phyloP scores from a whole-genome alignment of 441 rosid genomes.

The Syzygium malaccense region DNA sequence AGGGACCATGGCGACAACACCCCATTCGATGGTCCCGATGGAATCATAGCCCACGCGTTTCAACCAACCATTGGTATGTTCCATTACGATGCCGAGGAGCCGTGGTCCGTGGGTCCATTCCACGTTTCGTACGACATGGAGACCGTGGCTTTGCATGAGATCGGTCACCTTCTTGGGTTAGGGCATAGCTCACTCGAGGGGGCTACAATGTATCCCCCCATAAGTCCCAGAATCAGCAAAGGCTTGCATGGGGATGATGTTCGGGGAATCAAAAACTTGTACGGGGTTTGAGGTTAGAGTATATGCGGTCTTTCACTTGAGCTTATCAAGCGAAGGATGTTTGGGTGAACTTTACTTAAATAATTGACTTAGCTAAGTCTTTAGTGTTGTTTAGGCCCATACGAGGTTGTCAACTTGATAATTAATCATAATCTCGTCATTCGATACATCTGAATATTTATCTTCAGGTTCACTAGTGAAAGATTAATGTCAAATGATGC shows the following conservation, averaged over 20 bases:
- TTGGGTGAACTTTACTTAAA: background rate
- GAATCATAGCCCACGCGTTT: constrained; percentile 11
- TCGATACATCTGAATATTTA: background rate
- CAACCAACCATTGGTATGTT: constrained; percentile 9
- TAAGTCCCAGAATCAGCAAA: background rate
- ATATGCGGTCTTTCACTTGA: background rate
- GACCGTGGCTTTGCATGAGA: constrained; percentile 5
- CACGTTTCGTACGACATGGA: background rate
- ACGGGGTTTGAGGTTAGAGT: background rate
- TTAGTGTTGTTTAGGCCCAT: background rate
- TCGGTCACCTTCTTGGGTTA: constrained; percentile 6
- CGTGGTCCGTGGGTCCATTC: background rate
- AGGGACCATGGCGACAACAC: constrained; percentile 1
- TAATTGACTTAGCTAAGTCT: background rate
- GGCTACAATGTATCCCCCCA: background rate
- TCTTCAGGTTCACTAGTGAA: background rate
- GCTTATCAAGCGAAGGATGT: background rate
- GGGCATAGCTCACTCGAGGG: background rate
- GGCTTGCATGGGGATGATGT: background rate
- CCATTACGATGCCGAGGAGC: constrained; percentile 21
- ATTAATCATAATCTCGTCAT: background rate
- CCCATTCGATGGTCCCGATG: constrained; percentile 9
- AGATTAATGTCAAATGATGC: background rate
- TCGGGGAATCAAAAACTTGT: background rate
- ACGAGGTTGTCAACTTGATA: background rate